Percentiles rank a stretch among this genome's conserved stretches.
These are phyloP conservation scores for Fistulifera pelliculosa DNA, from an alignment of 108 stramenopile species.

Conservation along the genomic window DNA sequence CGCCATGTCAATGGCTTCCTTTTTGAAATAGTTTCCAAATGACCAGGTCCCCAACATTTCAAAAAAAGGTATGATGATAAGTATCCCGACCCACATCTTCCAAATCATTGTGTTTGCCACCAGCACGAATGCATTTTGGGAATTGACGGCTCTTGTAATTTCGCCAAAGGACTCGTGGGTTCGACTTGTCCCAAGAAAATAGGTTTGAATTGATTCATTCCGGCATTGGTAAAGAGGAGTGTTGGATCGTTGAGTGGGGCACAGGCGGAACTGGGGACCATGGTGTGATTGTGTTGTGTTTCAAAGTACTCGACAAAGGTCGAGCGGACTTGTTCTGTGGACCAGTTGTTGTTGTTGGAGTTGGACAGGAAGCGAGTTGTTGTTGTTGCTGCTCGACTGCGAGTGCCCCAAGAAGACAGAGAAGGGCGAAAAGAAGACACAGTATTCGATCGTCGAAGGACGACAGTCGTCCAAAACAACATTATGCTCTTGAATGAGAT, in stretches of 20 bases:
- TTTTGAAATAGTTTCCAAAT: conserved; percentile 94
- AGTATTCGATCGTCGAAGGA: too few species aligned
- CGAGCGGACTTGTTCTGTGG: conserved; percentile 82
- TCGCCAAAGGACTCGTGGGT: conserved; percentile 62
- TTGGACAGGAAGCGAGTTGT: too few species aligned
- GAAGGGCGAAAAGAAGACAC: too few species aligned
- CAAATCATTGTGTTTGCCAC: conserved; percentile 99
- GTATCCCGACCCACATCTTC: conserved; percentile 98
- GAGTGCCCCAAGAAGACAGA: too few species aligned
- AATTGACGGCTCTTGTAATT: conserved; percentile 82
- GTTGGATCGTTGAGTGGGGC: conserved; percentile 96
- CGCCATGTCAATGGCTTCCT: conserved; percentile 90
- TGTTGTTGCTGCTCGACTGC: too few species aligned
- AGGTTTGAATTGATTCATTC: conserved; percentile 99
- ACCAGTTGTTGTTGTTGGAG: too few species aligned
- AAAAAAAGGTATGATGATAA: conserved; percentile 99
- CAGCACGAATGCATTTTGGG: conserved; percentile 99
- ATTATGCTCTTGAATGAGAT: too few species aligned
- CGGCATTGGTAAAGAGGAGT: conserved; percentile 96
- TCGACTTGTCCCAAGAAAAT: conserved; percentile 92
- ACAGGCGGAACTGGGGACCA: conserved; percentile 79
- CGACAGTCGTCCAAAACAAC: too few species aligned
- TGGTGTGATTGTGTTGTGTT: conserved; percentile 33
- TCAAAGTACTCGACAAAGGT: conserved; percentile 93
- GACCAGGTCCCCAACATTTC: conserved; percentile 97